Evolutionary conservation across 2,329 filamentous ascomycete genomes (phyloP), one percentile per base, ranked within the genome.

Genomic region (Triangularia setosa): DNA sequence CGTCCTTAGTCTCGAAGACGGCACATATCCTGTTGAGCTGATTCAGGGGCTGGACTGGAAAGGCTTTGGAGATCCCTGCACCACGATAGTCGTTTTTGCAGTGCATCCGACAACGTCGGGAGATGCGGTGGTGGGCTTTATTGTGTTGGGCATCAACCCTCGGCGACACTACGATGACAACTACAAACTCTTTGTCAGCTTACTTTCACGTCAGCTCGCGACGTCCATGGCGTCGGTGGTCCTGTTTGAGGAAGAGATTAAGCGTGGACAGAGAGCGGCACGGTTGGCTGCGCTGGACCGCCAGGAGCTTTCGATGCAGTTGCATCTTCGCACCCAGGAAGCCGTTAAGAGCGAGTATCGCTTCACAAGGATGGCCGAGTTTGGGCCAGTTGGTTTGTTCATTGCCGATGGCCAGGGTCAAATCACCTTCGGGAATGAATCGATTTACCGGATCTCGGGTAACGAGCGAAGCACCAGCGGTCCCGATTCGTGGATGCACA

Each of bases 281-380:
- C 87, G 86, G 62, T 80, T 93, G 33, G 91, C 91, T 9, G 90
- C 90, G 1, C 78, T 91, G 66, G 91, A 95, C 74, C 87, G 89
- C 1, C 90, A 92, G 69, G 88, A 92, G 71, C 82, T 95, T 3
- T 91, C 90, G 0, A 84, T 91, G 73, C 89, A 94, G 73, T 81
- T 95, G 14, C 87, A 87, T 53, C 81, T 89, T 18, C 79, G 84
- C 30, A 87, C 86, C 0, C 82, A 85, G 69, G 84, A 89, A 70
- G 84, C 85, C 0, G 80, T 83, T 52, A 86, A 89, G 71, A 87
- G 87, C 73, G 91, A 95, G 74, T 88, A 90, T 30, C 89, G 89
- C 64, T 95, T 95, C 73, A 92, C 90, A 0, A 83, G 90, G 54
- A 93, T 95, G 90, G 90, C 91, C 2, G 91, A 93, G 72, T 91